Evolutionary conservation across 306 rosid genomes (phyloP), one percentile per base, ranked within the genome.

Genomic region (Quercus aquifolioides): DNA sequence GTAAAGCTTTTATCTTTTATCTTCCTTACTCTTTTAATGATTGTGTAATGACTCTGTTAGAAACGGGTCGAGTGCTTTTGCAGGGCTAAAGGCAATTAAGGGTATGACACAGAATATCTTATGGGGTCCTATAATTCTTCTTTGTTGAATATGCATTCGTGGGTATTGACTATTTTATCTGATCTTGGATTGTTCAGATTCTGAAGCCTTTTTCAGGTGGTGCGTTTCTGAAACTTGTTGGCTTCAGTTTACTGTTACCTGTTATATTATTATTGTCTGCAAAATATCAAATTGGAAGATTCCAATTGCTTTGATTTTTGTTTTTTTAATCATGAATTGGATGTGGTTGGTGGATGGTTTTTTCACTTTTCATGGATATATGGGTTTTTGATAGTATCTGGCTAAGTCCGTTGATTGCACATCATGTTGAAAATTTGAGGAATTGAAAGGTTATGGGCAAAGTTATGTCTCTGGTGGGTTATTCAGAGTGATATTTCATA

Each of bases 121-220:
- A 78, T 76, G 31, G 73, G 78, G 74, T 80, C 55, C 3, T 80
- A 69, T 69, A 49, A 18, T 84, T 63, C 79, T 79, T 23, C 60
- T 76, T 57, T 65, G 76, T 74, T 87, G 97, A 81, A 86, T 85
- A 49, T 80, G 82, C 76, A 55, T 83, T 79, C 55, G 78, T 86
- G 78, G 91, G 86, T 83, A 74, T 83, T 75, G 62, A 46, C 73
- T 77, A 75, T 54, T 87, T 85, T 76, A 83, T 87, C 89, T 89
- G 85, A 87, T 84, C 88, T 76, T 58, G 65, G 90, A 87, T 80
- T 87, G 79, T 54, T 68, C 81, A 26, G 84, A 87, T 84, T 90
- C 86, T 63, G n/a, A 74, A 70, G 19, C 76, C 74, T 80, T 78
- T 76, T 80, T 87, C 68, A 83, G 33, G 43, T 7, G 92, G 94